Conservation (phyloP, 495 filamentous ascomycete genomes). For the Penicillium cinerascens region DNA sequence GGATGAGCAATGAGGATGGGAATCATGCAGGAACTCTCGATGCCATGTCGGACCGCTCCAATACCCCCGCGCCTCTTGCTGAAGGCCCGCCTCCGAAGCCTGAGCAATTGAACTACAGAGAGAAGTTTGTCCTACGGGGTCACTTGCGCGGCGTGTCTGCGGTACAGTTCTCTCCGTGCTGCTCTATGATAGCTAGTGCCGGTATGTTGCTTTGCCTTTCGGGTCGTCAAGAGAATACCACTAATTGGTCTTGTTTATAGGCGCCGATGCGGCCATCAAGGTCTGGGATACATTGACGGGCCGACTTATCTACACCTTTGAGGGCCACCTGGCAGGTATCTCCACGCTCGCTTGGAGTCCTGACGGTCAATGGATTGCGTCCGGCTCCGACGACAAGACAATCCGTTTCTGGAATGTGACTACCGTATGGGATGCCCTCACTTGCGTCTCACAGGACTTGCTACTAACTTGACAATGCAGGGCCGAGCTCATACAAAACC, state of each 20-base stretch:
- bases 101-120: slow-evolving; percentile 53
- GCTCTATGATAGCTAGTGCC: slow-evolving; percentile 81
- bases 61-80: slow-evolving; percentile 30
- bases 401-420: slow-evolving; percentile 88
- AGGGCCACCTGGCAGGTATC: slow-evolving; percentile 89
- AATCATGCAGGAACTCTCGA: slow-evolving; percentile 7
- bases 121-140: slow-evolving; percentile 64
- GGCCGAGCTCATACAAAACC: slow-evolving; percentile 61
- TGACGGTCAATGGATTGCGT: slow-evolving; percentile 78
- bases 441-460: slow-evolving; percentile 1
- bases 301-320: slow-evolving; percentile 76
- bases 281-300: slow-evolving; percentile 84
- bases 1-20: slow-evolving; percentile 8
- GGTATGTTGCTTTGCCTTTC: slow-evolving; percentile 46
- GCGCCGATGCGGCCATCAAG: slow-evolving; percentile 83
- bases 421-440: slow-evolving; percentile 49
- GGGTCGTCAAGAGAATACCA: neutral
- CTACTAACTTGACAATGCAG: slow-evolving; percentile 17
- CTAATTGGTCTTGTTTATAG: slow-evolving; percentile 29
- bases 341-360: slow-evolving; percentile 89
- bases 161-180: slow-evolving; percentile 87
- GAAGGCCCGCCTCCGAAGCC: slow-evolving; percentile 43
- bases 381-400: slow-evolving; percentile 92
- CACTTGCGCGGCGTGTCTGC: slow-evolving; percentile 78
- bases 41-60: slow-evolving; percentile 27